Evolutionary conservation across 805 yeast genomes (phyloP).

Genomic region (Saccharomycopsis oosterbeekiorum): DNA sequence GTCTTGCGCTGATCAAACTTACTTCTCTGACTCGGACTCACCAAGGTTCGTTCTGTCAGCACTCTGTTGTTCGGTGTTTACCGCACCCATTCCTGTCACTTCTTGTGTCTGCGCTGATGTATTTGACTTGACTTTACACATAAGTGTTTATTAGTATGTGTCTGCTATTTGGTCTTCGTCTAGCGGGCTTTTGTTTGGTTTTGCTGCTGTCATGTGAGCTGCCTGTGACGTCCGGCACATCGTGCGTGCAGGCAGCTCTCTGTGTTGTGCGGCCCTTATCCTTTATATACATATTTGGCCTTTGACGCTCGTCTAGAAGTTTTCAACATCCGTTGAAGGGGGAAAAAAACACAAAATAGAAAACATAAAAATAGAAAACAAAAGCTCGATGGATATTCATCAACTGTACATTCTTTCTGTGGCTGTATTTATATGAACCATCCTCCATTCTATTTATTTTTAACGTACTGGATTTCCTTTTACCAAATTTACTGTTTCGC

Average conservation of each 20-base stretch:
- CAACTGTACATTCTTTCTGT: no score
- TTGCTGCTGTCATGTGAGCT: background rate
- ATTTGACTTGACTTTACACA: no score
- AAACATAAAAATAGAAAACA: background rate
- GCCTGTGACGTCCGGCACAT: background rate
- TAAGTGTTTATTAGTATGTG: no score
- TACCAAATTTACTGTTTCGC: background rate
- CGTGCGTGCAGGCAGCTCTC: background rate
- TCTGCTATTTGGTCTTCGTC: background rate
- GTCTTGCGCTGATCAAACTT: no score
- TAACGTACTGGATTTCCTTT: background rate
- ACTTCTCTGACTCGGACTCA: no score
- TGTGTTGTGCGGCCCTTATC: background rate
- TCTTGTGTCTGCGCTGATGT: no score
- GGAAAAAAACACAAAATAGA: background rate
- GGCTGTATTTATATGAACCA: no score
- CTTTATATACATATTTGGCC: background rate
- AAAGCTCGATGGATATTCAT: background rate
- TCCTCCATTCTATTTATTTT: background rate
- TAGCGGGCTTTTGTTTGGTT: background rate
- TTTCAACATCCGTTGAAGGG: background rate
- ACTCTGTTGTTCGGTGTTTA: no score
- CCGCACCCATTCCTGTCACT: no score
- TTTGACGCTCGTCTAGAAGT: slow-evolving; percentile 1
- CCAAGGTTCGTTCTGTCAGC: no score